phyloP scores from a whole-genome alignment of 305 asterid genomes.

The Fraxinus velutina region DNA sequence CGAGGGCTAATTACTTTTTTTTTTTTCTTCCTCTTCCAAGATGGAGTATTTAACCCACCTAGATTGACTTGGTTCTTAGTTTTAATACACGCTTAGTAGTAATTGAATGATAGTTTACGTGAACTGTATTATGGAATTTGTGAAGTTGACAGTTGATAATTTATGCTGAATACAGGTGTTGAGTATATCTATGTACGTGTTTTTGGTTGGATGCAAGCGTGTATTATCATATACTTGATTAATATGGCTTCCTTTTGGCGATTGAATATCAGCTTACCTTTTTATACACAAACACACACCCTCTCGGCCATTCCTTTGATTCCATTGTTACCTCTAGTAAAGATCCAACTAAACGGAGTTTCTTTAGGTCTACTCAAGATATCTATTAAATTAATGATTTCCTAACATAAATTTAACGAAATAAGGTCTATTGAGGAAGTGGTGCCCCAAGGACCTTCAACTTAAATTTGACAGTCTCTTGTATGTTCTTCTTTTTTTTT shows the following conservation, averaged over 20 bases:
- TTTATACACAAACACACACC: background rate
- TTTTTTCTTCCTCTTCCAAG: background rate
- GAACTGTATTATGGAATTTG: background rate
- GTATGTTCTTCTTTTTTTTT: background rate
- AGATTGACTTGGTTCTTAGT: background rate
- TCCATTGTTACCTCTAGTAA: background rate
- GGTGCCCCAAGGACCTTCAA: background rate
- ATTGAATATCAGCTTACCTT: background rate
- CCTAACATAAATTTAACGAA: background rate
- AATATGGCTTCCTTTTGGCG: background rate
- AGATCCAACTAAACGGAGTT: background rate
- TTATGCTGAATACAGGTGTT: background rate
- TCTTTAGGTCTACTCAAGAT: background rate
- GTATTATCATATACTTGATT: background rate
- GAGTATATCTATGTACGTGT: background rate
- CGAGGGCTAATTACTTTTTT: background rate
- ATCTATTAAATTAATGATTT: background rate
- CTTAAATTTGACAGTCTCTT: background rate
- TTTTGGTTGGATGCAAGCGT: background rate
- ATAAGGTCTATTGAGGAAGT: background rate
- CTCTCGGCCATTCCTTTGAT: background rate
- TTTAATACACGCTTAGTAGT: background rate
- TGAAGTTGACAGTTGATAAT: background rate
- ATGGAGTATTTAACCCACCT: background rate
- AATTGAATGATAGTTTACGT: background rate